phyloP scores from a whole-genome alignment of 2,329 filamentous ascomycete species.

The Hymenoscyphus occultus region DNA sequence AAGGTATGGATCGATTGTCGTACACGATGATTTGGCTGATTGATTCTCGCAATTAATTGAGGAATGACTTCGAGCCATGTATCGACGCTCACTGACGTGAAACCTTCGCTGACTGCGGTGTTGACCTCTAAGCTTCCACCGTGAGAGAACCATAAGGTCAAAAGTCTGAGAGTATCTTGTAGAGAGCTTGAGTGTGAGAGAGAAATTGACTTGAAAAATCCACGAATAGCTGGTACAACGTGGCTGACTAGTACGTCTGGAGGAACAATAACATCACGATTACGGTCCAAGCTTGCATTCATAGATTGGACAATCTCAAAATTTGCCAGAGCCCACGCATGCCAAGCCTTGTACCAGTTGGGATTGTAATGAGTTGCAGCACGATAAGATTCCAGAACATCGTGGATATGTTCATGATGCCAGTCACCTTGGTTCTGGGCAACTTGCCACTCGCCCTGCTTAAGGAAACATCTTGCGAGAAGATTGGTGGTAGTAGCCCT shows the following conservation, averaged over 20 bases:
- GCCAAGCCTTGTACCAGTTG: slow-evolving; percentile 98
- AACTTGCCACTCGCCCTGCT: slow-evolving; percentile 95
- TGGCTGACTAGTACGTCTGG: slow-evolving; percentile 73
- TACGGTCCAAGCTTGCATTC: slow-evolving; percentile 37
- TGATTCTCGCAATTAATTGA: slow-evolving; percentile 95
- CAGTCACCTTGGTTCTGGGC: slow-evolving; percentile 82
- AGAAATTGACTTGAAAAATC: slow-evolving; percentile 97
- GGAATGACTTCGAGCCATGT: slow-evolving; percentile 99
- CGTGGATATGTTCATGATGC: slow-evolving; percentile 80
- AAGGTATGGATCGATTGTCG: slow-evolving; percentile 89
- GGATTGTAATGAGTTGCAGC: slow-evolving; percentile 93
- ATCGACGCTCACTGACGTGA: slow-evolving; percentile 88
- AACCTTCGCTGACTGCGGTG: slow-evolving; percentile 82
- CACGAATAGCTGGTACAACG: slow-evolving; percentile 89
- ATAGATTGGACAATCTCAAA: slow-evolving; percentile 93
- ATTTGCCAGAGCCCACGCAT: slow-evolving; percentile 96
- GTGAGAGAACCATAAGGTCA: slow-evolving; percentile 96
- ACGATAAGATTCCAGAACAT: slow-evolving; percentile 86
- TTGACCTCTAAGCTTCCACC: slow-evolving; percentile 88
- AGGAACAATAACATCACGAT: slow-evolving; percentile 46
- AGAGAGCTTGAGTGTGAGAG: slow-evolving; percentile 88
- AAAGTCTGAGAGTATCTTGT: slow-evolving; percentile 86
- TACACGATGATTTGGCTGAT: slow-evolving; percentile 86
- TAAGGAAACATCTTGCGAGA: slow-evolving; percentile 91
- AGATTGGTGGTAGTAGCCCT: slow-evolving; percentile 64